These are phyloP conservation scores for Pythium aristosporum DNA, from an alignment of 352 stramenopile species.

Conservation along the genomic window DNA sequence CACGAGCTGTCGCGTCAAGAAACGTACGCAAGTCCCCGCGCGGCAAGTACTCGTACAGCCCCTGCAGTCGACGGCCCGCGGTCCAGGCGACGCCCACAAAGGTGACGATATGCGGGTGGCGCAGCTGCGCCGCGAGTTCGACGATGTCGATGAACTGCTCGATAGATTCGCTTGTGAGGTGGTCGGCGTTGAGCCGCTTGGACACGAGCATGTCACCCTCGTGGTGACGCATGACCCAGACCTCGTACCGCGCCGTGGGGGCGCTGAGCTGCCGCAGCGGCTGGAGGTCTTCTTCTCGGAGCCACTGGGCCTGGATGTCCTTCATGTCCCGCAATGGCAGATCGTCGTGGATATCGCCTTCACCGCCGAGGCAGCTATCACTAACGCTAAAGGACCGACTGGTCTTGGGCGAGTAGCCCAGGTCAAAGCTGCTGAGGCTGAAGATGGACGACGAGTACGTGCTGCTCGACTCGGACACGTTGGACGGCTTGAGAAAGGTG, in stretches of 20 bases:
- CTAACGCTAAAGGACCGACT: conserved; percentile 2
- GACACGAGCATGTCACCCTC: conserved; percentile 23
- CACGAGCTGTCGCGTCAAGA: conserved; percentile 21
- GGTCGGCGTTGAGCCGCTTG: conserved; percentile 15
- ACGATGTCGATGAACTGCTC: conserved; percentile 34
- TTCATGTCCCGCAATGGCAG: conserved; percentile 15
- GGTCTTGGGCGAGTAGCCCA: conserved; percentile 19
- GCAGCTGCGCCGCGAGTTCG: conserved; percentile 26
- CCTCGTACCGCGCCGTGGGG: conserved; percentile 3
- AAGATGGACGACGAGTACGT: conserved; percentile 26
- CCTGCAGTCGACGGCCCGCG: conserved; percentile 8
- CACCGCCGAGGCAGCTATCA: not conserved
- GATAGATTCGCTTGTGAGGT: conserved; percentile 13
- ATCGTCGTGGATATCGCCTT: conserved; percentile 1
- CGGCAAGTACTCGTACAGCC: conserved; percentile 31
- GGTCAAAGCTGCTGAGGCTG: conserved; percentile 19
- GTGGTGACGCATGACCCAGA: conserved; percentile 22
- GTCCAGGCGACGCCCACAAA: conserved; percentile 30
- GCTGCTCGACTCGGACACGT: conserved; percentile 13
- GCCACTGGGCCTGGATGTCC: conserved; percentile 20
- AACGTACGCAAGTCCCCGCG: conserved; percentile 29
- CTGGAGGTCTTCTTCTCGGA: conserved; percentile 17
- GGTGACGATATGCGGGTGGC: conserved; percentile 28
- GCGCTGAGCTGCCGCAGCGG: conserved; percentile 21
- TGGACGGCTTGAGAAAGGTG: conserved; percentile 15